A percentile compares a stretch with the other conserved stretches of the same genome.
Evolutionary conservation across 2,329 filamentous ascomycete species (phyloP).

Genomic region (Colletotrichum truncatum): DNA sequence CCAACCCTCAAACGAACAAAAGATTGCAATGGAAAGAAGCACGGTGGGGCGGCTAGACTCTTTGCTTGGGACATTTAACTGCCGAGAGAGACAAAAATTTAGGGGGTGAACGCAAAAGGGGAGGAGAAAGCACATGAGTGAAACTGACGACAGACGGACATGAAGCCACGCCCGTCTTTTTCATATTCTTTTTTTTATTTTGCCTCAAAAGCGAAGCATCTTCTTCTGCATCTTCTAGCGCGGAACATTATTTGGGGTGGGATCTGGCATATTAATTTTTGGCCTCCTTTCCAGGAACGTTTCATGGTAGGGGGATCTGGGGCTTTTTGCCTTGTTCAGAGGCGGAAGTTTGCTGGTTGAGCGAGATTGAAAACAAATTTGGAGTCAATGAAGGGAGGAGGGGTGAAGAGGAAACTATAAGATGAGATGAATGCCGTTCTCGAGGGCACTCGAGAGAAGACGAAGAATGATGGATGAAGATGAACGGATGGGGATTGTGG

Average conservation of each 20-base stretch:
- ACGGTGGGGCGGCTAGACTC: constrained; percentile 25
- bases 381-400: too few relatives aligned
- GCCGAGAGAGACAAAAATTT: not conserved
- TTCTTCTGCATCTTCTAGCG: constrained; percentile 3
- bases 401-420: too few relatives aligned
- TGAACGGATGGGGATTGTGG: not conserved
- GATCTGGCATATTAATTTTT: not conserved
- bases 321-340: too few relatives aligned
- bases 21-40: constrained; percentile 27
- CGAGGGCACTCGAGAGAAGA: too few relatives aligned
- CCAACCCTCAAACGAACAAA: not conserved
- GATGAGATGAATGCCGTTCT: too few relatives aligned
- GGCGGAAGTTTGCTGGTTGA: too few relatives aligned
- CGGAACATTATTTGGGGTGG: not conserved
- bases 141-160: not conserved
- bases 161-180: not conserved
- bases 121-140: not conserved
- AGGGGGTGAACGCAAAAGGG: not conserved
- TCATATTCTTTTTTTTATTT: not conserved
- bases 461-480: not conserved
- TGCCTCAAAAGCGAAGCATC: constrained; percentile 21
- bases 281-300: too few relatives aligned
- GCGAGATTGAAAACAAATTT: too few relatives aligned
- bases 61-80: not conserved
- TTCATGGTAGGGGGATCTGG: too few relatives aligned